phyloP scores from a whole-genome alignment of 164 flowering plant species.

The Cinnamomum chago region DNA sequence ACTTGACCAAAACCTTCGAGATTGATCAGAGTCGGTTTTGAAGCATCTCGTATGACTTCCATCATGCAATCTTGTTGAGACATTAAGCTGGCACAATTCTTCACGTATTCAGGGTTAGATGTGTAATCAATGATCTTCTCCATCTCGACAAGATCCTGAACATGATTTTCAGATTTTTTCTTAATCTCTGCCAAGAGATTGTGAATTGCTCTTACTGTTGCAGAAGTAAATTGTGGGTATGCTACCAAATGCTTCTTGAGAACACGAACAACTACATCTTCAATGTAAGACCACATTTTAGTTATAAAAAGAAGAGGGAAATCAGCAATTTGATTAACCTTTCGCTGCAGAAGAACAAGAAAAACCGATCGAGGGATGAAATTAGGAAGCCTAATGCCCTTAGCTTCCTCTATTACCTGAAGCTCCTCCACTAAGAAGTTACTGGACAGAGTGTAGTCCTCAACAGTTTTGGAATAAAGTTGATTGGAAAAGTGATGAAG shows the following conservation, averaged over 20 bases:
- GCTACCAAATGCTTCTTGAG: slow-evolving; percentile 17
- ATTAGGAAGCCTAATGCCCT: slow-evolving; percentile 36
- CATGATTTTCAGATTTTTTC: slow-evolving; percentile 7
- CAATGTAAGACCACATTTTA: slow-evolving; percentile 10
- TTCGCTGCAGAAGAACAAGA: slow-evolving; percentile 10
- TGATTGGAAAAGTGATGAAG: slow-evolving; percentile 20
- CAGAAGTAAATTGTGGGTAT: slow-evolving; percentile 23
- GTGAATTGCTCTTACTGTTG: slow-evolving; percentile 14
- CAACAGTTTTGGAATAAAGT: neutral
- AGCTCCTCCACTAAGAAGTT: slow-evolving; percentile 31
- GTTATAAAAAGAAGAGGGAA: slow-evolving; percentile 17
- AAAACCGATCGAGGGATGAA: slow-evolving; percentile 31
- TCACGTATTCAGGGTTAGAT: slow-evolving; percentile 23
- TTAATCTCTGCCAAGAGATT: slow-evolving; percentile 19
- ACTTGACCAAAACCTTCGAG: slow-evolving; percentile 18
- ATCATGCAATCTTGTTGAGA: slow-evolving; percentile 5
- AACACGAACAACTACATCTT: slow-evolving; percentile 17
- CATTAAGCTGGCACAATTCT: slow-evolving; percentile 22
- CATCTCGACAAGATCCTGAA: slow-evolving; percentile 32
- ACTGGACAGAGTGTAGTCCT: neutral
- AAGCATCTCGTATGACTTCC: neutral
- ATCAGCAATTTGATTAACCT: slow-evolving; percentile 13
- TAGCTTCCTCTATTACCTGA: slow-evolving; percentile 23
- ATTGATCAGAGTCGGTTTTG: neutral
- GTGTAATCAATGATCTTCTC: slow-evolving; percentile 37